Conservation (phyloP, 2,329 filamentous ascomycete species). For the Neophaeococcomyces aloes region DNA sequence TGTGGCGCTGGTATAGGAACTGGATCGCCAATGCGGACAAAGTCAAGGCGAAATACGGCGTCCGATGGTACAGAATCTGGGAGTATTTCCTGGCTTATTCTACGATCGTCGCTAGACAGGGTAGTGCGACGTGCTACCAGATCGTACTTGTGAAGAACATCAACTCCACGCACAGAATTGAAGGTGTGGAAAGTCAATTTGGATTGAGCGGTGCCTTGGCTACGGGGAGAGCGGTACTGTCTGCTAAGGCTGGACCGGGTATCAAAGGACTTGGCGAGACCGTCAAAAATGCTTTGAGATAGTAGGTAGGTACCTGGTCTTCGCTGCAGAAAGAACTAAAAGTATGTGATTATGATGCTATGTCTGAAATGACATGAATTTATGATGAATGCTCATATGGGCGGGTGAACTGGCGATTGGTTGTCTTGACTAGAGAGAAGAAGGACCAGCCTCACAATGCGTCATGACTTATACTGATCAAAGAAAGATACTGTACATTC, state of each 20-base stretch:
- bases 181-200: conserved; percentile 61
- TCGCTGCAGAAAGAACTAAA: no score
- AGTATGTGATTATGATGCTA: no score
- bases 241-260: background rate
- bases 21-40: conserved; percentile 92
- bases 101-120: conserved; percentile 74
- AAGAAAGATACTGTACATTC: no score
- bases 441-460: no score
- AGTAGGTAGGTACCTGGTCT: no score
- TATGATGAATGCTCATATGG: no score
- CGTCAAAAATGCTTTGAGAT: conserved; percentile 1
- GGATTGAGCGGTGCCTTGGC: conserved; percentile 56
- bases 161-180: conserved; percentile 71
- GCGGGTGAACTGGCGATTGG: no score
- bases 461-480: no score
- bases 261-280: background rate
- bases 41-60: conserved; percentile 88
- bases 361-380: no score
- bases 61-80: conserved; percentile 93
- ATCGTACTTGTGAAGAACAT: conserved; percentile 82
- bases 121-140: conserved; percentile 76
- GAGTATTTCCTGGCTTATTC: conserved; percentile 82
- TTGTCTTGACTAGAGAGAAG: no score
- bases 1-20: conserved; percentile 98
- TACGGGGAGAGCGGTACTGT: conserved; percentile 32